Evolutionary conservation across 176 grass and related monocot genomes (phyloP), one percentile per base, ranked within the genome.

Genomic region (Rhynchospora breviuscula): DNA sequence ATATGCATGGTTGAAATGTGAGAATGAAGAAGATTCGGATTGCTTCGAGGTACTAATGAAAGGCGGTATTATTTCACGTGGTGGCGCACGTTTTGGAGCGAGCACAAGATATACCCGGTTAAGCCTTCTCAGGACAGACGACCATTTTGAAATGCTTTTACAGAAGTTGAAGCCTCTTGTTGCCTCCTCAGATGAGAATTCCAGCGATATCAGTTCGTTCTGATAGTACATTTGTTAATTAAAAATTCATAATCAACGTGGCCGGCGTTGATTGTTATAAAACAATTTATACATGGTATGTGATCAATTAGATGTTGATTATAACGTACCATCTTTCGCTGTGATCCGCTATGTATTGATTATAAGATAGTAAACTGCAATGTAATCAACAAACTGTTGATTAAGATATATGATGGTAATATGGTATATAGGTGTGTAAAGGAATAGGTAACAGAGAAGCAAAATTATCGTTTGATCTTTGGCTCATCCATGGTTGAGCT

Each of bases 1-100:
- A 63, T 97, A 97, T 75, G 92, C 90, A 0, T 97, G 92, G 94
- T 63, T 94, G 21, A 97, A 88, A 46, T 97, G 94, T 61, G 88
- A 92, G 85, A 81, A 64, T 26, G 92, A 88, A 45, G 90, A 92
- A 84, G 94, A 97, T 57, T 21, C 11, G 10, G 85, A 97, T 79
- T 97, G 94, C 72, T 2, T 9, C 0, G 54, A 88, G 1, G 84
- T 85, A 49, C 59, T 94, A 65, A 83, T 40, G 17, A 87, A 87
- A 87, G 90, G 81, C 1, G 84, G 88, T 2, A 92, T 97, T 46
- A 82, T 89, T 68, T 85, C 94, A 2, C 82, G 90, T 0, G 0
- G 75, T 1, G 90, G 90, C 19, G 23, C 19, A 0, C 0, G 0
- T 0, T 81, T 52, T 43, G 90, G 83, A 72, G 86, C n/a, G 1